phyloP scores from a whole-genome alignment of 1,139 yeast species.

The Geotrichum aggregatum region DNA sequence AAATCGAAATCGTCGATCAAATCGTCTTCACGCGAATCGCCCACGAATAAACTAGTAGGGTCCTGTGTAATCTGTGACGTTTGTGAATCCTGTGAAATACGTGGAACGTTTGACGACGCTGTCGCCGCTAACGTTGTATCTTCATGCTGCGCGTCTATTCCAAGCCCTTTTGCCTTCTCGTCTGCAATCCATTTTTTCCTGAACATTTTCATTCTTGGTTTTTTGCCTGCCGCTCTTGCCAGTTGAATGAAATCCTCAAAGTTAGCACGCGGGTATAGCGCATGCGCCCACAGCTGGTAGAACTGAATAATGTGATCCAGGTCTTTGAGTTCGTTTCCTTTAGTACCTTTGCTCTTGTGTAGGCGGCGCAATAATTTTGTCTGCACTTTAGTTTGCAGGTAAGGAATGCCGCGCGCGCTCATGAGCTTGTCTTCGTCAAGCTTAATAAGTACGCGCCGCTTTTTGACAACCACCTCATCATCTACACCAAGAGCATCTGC shows the following conservation, averaged over 20 bases:
- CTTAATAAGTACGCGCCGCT: conserved; percentile 29
- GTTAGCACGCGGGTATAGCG: conserved; percentile 71
- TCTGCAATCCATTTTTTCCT: conserved; percentile 35
- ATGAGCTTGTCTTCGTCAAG: conserved; percentile 39
- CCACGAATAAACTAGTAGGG: conserved; percentile 7
- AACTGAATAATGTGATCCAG: conserved; percentile 52
- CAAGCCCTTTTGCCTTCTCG: conserved; percentile 26
- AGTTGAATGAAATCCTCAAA: conserved; percentile 54
- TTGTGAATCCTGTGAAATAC: not conserved
- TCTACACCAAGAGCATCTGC: conserved; percentile 39
- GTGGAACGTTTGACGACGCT: not conserved
- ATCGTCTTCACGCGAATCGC: conserved; percentile 5
- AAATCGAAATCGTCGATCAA: not conserved
- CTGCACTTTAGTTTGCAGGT: conserved; percentile 29
- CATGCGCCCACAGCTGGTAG: conserved; percentile 85
- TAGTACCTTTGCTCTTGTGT: conserved; percentile 41
- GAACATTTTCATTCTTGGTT: conserved; percentile 29
- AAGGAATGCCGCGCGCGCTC: conserved; percentile 37
- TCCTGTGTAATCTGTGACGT: not conserved
- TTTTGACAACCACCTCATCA: conserved; percentile 34
- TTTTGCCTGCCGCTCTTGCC: conserved; percentile 30
- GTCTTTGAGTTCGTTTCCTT: conserved; percentile 43
- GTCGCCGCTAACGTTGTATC: not conserved
- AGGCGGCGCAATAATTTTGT: conserved; percentile 27
- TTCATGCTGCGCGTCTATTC: conserved; percentile 12